Evolutionary conservation across 2,329 filamentous ascomycete species (phyloP), one percentile per base, ranked within the genome.

Genomic region (Fusarium sp.): DNA sequence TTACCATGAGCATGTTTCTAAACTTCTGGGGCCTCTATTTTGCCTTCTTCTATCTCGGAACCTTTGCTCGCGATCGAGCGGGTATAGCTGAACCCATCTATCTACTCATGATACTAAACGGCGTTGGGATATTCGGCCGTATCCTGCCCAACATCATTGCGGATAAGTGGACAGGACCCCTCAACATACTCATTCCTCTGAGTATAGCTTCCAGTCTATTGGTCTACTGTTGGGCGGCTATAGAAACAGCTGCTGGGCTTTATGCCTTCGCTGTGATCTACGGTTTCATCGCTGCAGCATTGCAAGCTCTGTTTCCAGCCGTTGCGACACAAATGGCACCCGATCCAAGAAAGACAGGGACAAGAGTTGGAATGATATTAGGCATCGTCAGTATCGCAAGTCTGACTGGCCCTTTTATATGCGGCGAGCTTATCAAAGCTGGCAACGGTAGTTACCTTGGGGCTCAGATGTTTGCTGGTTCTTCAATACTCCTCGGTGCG

Each of bases 231-330:
- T 82, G 81, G 81, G 66, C 75, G 0, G 79, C 74, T 1, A 75
- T 82, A 10, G 45, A 68, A 11, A 70, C 68, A 5, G 56, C 60
- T 1, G 69, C 66, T 2, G 80, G 80, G 0, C 55, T 82, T 2
- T 81, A 78, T 8, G 75, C 66, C 0, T 82, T 78, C 28, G 75
- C 78, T 1, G 73, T 77, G 4, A 79, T 88, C 31, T 89, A 88
- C 66, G 89, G 90, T 2, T 78, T 90, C 8, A 81, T 84, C 9
- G 85, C 84, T 0, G 87, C 86, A 0, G 86, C 83, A 1, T 82
- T 88, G 22, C 87, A 89, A 72, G 83, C 84, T 4, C 79, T 90
- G 2, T 87, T 89, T 63, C 87, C 88, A 0, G 85, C 86, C 1
- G 85, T 84, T 1, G 74, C 88, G 17, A 85, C 84, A 35, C 86